Evolutionary conservation across 441 rosid species (phyloP), one percentile per base, ranked within the genome.

Genomic region (Syzygium syzygioides): DNA sequence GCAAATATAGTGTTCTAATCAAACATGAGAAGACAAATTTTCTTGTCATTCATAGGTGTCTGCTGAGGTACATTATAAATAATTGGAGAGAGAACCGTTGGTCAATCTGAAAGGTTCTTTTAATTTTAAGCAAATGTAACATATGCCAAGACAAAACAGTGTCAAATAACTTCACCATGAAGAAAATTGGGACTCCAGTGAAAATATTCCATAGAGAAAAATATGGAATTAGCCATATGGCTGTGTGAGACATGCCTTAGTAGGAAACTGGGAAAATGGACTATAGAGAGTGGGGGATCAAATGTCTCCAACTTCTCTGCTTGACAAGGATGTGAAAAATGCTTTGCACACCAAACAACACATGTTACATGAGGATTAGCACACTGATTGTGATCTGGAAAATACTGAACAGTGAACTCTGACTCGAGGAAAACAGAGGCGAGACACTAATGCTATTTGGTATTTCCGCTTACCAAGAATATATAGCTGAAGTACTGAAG

Each of bases 91-190:
- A 76, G 87, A 89, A 88, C 93, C 93, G 89, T 89, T 92, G 91
- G 92, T 66, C 89, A 91, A 68, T 90, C 90, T 86, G 89, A 91
- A 94, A 91, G 93, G 93, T 90, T 91, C 90, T 92, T 91, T 88
- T 57, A 34, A 56, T 14, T 60, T 6, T 60, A 59, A 87, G 54
- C 52, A 62, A 71, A 20, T 37, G 50, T 20, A 71, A 71, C 80
- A 71, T 9, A 71, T 68, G 79, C 66, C 56, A 86, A 87, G 85
- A 85, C 85, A 88, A 90, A 89, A 76, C 56, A 71, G 50, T 37
- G 45, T 37, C 50, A 71, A 71, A 71, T 37, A 71, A 10, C 28
- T 13, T 37, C 0, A 3, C 37, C 12, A 71, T 71, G 50, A 71
- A 71, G 50, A 71, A 71, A 37, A 5, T 20, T 71, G 80, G 80